A percentile compares a stretch with the other conserved stretches of the same genome.
Conservation (phyloP, 2,329 filamentous ascomycete genomes). For the Fusarium annulatum region DNA sequence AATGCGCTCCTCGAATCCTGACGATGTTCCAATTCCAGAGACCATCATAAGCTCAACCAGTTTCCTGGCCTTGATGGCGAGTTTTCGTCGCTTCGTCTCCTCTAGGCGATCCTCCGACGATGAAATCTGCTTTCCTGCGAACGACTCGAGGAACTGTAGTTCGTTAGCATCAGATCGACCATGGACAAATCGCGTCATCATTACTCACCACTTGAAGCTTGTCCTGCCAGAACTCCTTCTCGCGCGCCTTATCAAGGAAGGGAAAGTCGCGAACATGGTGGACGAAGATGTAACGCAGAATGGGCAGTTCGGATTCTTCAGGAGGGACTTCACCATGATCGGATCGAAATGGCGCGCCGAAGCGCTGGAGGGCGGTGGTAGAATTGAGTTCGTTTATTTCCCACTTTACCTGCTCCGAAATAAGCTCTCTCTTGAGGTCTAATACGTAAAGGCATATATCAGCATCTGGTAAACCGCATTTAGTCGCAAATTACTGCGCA, state of each 20-base stretch:
- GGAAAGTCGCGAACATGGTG: conserved; percentile 98
- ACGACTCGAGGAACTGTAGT: conserved; percentile 89
- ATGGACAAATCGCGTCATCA: background rate
- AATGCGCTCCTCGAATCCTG: conserved; percentile 97
- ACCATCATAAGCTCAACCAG: conserved; percentile 99
- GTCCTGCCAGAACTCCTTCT: conserved; percentile 99
- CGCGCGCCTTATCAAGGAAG: conserved; percentile 93
- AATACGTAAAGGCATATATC: background rate
- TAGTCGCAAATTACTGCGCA: background rate
- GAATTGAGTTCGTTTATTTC: conserved; percentile 95
- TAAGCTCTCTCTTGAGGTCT: conserved; percentile 94
- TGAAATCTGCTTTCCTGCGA: conserved; percentile 96
- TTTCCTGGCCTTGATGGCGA: conserved; percentile 94
- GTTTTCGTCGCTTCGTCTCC: conserved; percentile 92
- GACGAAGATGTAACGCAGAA: conserved; percentile 96
- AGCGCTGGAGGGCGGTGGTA: conserved; percentile 91
- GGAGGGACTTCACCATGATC: conserved; percentile 93
- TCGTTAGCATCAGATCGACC: conserved; percentile 9
- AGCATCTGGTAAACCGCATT: conserved; percentile 14
- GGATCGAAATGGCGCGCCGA: conserved; percentile 94
- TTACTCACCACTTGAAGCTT: conserved; percentile 88
- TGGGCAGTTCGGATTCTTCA: conserved; percentile 91
- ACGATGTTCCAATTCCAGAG: conserved; percentile 93
- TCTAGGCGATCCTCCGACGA: conserved; percentile 96
- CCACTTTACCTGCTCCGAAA: conserved; percentile 87